Base-by-base conservation (phyloP, 2,329 filamentous ascomycete genomes). In the Fusarium sp. region DNA sequence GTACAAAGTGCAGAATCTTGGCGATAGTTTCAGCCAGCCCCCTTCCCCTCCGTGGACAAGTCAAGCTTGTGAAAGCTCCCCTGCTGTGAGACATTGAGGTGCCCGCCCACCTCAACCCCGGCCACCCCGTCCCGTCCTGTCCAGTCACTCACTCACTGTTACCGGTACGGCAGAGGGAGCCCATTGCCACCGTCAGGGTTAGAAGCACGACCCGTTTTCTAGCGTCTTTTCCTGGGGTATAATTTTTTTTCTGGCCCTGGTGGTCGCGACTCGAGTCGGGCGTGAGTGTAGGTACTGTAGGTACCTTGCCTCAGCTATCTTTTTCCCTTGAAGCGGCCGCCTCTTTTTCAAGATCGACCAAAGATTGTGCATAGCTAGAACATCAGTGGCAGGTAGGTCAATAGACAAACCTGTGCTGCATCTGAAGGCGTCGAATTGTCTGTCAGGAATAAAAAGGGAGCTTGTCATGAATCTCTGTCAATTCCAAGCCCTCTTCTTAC, bases 171-270 rank as follows among this genome's bases (percentile, higher is more conserved):
- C 29, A 56, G 38, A 42, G n/a, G 38, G 50, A 54, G 63, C 36
- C 45, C 45, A 66, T 77, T 68, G 76, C 76, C 76, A 77, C 75
- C 59, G 54, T 42, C n/a, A 56, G 63, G 61, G 54, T 58, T 66
- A 47, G 47, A 69, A 59, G 57, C 62, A 63, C 18, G 71, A 57
- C 74, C 75, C 72, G 40, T 77, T 77, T 73, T 74, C 69, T 78
- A 78, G 71, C 75, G 74, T 35, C 31, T 57, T 66, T 72, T 74
- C 59, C 73, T 73, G 68, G 73, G 74, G 66, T 69, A 68, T 57
- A 50, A n/a, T 68, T 68, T 67, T 65, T 69, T 66, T 54, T 33
- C 38, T 20, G 25, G 25, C 31, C 35, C 20, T 31, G 52, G 60
- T 71, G 40, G n/a, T 42, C 59, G 38, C 40, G 63, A 52, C 20